A percentile compares a stretch with the other conserved stretches of the same genome.
These are phyloP conservation scores for Theobroma grandiflorum DNA, from an alignment of 441 rosid species.

Conservation along the genomic window DNA sequence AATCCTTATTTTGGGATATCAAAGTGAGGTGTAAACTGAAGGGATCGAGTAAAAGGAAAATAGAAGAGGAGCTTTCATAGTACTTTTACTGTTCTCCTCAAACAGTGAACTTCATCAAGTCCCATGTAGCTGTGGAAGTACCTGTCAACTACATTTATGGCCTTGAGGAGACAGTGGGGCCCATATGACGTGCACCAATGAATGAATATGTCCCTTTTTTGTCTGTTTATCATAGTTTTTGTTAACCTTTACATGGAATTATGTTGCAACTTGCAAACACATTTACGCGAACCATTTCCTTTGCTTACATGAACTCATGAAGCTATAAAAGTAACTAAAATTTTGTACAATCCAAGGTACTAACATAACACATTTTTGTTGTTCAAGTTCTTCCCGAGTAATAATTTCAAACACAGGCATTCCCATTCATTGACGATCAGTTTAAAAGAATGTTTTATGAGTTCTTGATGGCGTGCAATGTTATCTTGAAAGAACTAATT, in stretches of 20 bases:
- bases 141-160: background rate
- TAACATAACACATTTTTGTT: background rate
- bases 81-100: conserved; percentile 1
- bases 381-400: background rate
- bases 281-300: background rate
- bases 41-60: no score
- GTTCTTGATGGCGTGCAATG: background rate
- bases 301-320: background rate
- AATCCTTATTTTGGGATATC: background rate
- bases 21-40: background rate
- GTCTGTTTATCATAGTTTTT: background rate
- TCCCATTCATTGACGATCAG: background rate
- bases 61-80: background rate
- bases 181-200: conserved; percentile 15
- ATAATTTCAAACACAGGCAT: background rate
- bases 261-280: background rate
- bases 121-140: conserved; percentile 6
- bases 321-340: background rate
- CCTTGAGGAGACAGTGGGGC: background rate
- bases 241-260: background rate
- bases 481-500: background rate
- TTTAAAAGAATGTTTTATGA: background rate
- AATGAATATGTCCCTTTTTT: background rate
- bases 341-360: background rate
- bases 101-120: background rate